Conservation (phyloP, 129 eudicot species). For the Glebionis coronaria region DNA sequence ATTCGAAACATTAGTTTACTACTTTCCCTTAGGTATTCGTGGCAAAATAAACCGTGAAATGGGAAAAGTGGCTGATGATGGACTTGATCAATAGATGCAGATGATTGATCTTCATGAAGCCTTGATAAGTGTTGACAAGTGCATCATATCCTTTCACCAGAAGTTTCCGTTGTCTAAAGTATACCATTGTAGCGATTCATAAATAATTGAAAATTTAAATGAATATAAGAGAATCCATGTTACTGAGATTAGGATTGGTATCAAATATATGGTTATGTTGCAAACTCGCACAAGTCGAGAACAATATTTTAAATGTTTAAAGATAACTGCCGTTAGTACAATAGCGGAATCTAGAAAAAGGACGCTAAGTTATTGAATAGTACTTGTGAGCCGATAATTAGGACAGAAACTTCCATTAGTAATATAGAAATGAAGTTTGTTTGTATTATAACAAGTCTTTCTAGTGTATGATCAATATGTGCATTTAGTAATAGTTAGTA, state of each 20-base stretch:
- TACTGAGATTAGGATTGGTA: slow-evolving; percentile 46
- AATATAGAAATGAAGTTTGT: background rate
- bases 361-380: background rate
- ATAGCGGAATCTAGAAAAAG: slow-evolving; percentile 22
- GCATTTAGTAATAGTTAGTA: background rate
- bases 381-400: background rate
- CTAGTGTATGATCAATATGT: background rate
- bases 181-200: slow-evolving; percentile 35
- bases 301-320: slow-evolving; percentile 27
- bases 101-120: slow-evolving; percentile 19
- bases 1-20: no score
- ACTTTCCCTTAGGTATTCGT: no score
- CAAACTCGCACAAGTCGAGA: slow-evolving; percentile 37
- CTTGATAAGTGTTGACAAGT: slow-evolving; percentile 12
- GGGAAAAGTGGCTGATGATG: slow-evolving; percentile 12
- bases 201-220: slow-evolving; percentile 35
- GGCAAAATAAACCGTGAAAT: slow-evolving; percentile 44
- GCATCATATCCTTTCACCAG: slow-evolving; percentile 27
- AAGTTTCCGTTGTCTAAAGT: slow-evolving; percentile 30
- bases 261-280: slow-evolving; percentile 38
- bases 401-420: background rate
- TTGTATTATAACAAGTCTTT: background rate
- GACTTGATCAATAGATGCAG: slow-evolving; percentile 18
- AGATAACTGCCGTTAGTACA: slow-evolving; percentile 50
- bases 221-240: slow-evolving; percentile 34